A percentile compares a stretch with the other conserved stretches of the same genome.
Evolutionary conservation across 768 basidiomycete species (phyloP).

Genomic region (Scleroderma bovista): DNA sequence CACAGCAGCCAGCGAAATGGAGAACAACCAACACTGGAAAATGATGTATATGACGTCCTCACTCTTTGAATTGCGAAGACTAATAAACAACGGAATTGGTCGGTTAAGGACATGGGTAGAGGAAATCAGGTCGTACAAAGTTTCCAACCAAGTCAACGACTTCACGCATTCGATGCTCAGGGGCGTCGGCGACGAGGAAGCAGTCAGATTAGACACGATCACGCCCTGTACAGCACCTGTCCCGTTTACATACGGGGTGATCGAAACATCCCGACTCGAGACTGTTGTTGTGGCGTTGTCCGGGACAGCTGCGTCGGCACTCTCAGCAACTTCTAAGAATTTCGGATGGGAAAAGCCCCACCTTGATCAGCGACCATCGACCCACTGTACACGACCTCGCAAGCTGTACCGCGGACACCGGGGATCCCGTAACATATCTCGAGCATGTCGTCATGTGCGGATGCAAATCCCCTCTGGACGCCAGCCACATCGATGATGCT

Average conservation of each 20-base stretch:
- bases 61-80: constrained; percentile 28
- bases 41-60: constrained; percentile 44
- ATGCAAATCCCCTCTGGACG: constrained; percentile 17
- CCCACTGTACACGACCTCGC: constrained; percentile 13
- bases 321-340: neutral
- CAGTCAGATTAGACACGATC: neutral
- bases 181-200: constrained; percentile 1
- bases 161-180: constrained; percentile 31
- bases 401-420: constrained; percentile 18
- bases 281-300: neutral
- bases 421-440: constrained; percentile 39
- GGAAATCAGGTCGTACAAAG: constrained; percentile 31
- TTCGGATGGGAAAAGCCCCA: neutral
- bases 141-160: constrained; percentile 42
- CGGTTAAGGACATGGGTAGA: no score
- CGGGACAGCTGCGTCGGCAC: neutral
- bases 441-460: constrained; percentile 12
- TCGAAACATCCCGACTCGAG: neutral
- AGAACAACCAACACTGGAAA: constrained; percentile 46
- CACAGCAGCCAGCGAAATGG: constrained; percentile 42
- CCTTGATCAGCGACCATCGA: constrained; percentile 2
- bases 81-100: no score
- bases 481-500: constrained; percentile 27
- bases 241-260: neutral
- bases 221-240: neutral